phyloP scores from a whole-genome alignment of 768 basidiomycete species.

The Hypholoma fasciculare region DNA sequence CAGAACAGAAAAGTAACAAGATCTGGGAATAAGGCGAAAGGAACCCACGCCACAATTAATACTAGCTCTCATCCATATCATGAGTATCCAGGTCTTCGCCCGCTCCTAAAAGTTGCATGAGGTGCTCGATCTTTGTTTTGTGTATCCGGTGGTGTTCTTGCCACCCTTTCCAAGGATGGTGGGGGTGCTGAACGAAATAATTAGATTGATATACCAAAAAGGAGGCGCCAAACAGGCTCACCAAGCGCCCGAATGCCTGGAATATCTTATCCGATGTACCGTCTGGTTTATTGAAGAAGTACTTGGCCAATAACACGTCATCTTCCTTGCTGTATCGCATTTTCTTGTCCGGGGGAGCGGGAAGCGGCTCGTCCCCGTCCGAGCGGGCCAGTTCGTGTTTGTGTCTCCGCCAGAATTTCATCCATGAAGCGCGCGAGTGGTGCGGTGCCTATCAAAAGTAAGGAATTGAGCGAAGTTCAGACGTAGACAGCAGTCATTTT shows the following conservation, averaged over 20 bases:
- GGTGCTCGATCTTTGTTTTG: conserved; percentile 82
- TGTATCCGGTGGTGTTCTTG: conserved; percentile 91
- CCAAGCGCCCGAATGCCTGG: conserved; percentile 73
- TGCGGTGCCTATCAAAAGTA: conserved; percentile 65
- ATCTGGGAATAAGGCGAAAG: too few relatives aligned
- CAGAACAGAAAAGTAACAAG: neutral
- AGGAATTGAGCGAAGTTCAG: neutral
- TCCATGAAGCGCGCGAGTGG: conserved; percentile 91
- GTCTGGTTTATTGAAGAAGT: conserved; percentile 70
- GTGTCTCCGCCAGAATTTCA: conserved; percentile 90
- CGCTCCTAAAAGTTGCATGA: conserved; percentile 57
- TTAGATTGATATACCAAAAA: neutral
- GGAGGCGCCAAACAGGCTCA: conserved; percentile 31
- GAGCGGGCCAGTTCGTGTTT: conserved; percentile 76
- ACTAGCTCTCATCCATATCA: conserved; percentile 19
- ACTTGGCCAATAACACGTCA: conserved; percentile 76
- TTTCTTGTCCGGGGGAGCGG: conserved; percentile 82
- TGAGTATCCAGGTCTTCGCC: conserved; percentile 50
- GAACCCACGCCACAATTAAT: neutral
- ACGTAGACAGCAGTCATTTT: neutral
- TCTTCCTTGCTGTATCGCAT: conserved; percentile 82
- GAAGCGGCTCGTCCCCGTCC: conserved; percentile 69
- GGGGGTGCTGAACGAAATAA: conserved; percentile 57
- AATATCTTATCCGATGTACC: conserved; percentile 86
- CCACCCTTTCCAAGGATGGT: conserved; percentile 95